A percentile compares a stretch with the other conserved stretches of the same genome.
Conservation (phyloP, 2,329 filamentous ascomycete species). For the Cylindrodendrum hubeiense region DNA sequence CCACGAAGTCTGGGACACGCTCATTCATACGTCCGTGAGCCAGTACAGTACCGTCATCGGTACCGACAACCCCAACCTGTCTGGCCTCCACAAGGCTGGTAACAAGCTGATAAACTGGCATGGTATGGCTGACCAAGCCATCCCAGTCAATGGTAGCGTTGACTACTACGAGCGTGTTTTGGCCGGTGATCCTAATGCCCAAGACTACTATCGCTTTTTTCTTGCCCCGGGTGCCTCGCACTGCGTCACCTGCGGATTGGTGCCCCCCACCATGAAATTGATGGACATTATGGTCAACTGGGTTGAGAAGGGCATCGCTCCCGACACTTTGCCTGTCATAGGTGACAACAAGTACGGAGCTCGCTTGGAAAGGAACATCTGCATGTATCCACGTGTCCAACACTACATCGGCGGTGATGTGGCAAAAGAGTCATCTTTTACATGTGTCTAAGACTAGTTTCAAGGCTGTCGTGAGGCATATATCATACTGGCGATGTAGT, state of each 20-base stretch:
- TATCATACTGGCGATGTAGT: no score
- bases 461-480: no score
- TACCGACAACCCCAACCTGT: slow-evolving; percentile 45
- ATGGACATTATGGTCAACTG: slow-evolving; percentile 4
- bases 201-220: slow-evolving; percentile 20
- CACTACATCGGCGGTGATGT: neutral
- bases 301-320: slow-evolving; percentile 17
- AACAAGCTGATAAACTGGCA: slow-evolving; percentile 57
- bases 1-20: neutral
- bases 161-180: slow-evolving; percentile 13
- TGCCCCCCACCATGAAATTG: neutral
- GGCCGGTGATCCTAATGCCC: neutral
- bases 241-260: neutral
- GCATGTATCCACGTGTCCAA: slow-evolving; percentile 3
- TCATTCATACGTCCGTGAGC: neutral
- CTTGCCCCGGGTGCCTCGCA: slow-evolving; percentile 11
- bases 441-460: neutral
- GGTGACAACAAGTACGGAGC: neutral
- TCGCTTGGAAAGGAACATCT: neutral
- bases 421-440: neutral
- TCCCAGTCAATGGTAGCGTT: slow-evolving; percentile 2
- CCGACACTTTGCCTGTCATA: neutral
- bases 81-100: slow-evolving; percentile 46
- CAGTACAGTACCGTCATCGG: slow-evolving; percentile 24
- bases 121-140: slow-evolving; percentile 37